Base-by-base conservation (phyloP, 805 yeast species). In the Myxozyma melibiosi region DNA sequence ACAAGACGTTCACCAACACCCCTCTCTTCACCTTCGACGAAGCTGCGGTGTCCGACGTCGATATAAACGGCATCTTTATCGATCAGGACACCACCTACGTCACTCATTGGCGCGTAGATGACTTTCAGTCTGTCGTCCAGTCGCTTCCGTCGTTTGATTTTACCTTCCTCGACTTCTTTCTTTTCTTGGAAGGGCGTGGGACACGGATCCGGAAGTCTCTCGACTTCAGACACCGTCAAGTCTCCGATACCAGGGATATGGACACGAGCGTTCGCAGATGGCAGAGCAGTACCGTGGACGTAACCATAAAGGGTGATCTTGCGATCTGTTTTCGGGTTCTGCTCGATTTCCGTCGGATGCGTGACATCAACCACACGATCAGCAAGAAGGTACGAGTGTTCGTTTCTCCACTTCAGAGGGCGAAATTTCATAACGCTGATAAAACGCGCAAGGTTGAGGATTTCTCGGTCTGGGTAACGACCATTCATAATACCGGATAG, bases 371-470 rank as follows among this genome's bases (percentile, higher is more conserved):
- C 88, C 42, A 92, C 78, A 70, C 99, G 81, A 70, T 94, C 99
- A 14, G 92, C 90, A 58, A 94, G 76, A 66, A 94, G 71, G 70
- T 94, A 94, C 3, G 98, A 96, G 76, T 94, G 99, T 76, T 94
- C 98, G 71, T 92, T 94, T 76, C 99, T 84, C 99, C 99, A 94
- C 72, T 94, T 94, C 66, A 95, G 78, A n/a, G 99, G 99, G 69
- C 99, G 82, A 74, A 95, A 95, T 72, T 95, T 94, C 98, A 95
- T 92, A 44, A 92, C 97, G 4, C 95, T 85, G 53, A 94, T 88
- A 70, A 95, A 94, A 65, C 99, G 79, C 2, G 96, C 86, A 67
- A 94, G 78, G 69, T 94, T 94, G 60, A 94, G 77, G 60, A 94
- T 88, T 71, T 94, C 99, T 66, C 99, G 80, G 72, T 94, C 99